Evolutionary conservation across 768 basidiomycete genomes (phyloP), one percentile per base, ranked within the genome.

Genomic region (Naganishia kalamii): DNA sequence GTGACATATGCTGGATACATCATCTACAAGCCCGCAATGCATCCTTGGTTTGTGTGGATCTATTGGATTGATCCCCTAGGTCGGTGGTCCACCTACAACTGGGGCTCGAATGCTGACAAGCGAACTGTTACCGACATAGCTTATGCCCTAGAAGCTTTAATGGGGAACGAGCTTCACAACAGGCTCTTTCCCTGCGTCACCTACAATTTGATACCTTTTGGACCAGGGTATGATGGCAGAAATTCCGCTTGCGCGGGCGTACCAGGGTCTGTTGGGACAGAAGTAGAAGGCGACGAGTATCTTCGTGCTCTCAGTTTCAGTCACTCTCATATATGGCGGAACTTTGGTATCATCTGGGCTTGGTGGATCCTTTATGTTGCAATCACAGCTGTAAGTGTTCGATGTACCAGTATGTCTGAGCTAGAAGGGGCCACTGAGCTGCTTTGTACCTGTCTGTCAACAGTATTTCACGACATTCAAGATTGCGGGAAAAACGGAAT

Each of bases 1-100:
- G 72, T 74, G 17, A 72, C 73, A 21, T 74, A 74, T 62, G 73
- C 71, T 43, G 73, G 73, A 21, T 74, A 72, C 41, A 70, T 72
- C 66, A 74, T 76, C 52, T 69, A 70, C 44, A 65, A 67, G 3
- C 71, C 73, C 1, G 69, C 66, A 35, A 74, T 74, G 72, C 68
- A 74, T n/a, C 43, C 43, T 35, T 59, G 54, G 54, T 59, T 59
- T 40, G 54, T 59, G 5, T 59, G 54, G 54, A 59, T 59, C 37
- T 59, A 59, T 33, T 59, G 54, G 50, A 29, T 29, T 12, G 50
- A 29, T 27, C 32, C 27, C 4, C 27, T 44, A 8, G 43, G 43
- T 29, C 7, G 6, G 25, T 51, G 8, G 4, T 4, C 13, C n/a
- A 11, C 13, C 4, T 33, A 43, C 12, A n/a, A 12, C 41, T 43